Base-by-base conservation (phyloP, 192 early-diverging fungal species). In the Coemansia sp. region DNA sequence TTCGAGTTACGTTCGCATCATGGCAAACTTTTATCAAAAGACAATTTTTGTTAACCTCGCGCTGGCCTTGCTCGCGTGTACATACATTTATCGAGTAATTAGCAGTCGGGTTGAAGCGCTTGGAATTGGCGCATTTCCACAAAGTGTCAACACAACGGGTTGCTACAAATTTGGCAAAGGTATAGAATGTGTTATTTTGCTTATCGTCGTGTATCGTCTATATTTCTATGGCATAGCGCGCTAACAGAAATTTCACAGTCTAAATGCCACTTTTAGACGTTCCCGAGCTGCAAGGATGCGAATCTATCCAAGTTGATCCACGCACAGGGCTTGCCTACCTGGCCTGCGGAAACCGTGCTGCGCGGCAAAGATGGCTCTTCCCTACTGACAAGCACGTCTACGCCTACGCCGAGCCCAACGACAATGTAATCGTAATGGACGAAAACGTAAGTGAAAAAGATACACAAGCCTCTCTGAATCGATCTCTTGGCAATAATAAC, bases 291-390 rank as follows among this genome's bases (percentile, higher is more conserved):
- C 75, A 86, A 25, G 81, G 81, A n/a, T 86, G 85, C 27, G 85
- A 86, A 64, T 84, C 82, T 45, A 73, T 86, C 24, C 80, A 77
- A 24, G 68, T 84, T 23, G 83, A 85, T 60, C 76, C 72, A 28
- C 58, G 56, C 7, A 77, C 82, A 6, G 81, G 83, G 3, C 57
- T 77, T 25, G 85, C 76, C 22, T 86, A 83, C 66, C 58, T 82
- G 55, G 66, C 85, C n/a, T 86, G 85, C 40, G 82, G 82, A 12
- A 62, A 73, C 49, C 62, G 73, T n/a, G 52, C 70, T 29, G 29
- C 68, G 0, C 81, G 85, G 6, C 81, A 60, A 64, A 46, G 57
- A 18, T 85, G 82, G 82, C 73, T 65, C 8, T 72, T 72, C n/a
- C 77, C 77, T 7, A 54, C 62, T 22, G 53, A 19, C 12, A 47